Conservation (phyloP, 192 early-diverging fungal species). For the Coemansia sp. region DNA sequence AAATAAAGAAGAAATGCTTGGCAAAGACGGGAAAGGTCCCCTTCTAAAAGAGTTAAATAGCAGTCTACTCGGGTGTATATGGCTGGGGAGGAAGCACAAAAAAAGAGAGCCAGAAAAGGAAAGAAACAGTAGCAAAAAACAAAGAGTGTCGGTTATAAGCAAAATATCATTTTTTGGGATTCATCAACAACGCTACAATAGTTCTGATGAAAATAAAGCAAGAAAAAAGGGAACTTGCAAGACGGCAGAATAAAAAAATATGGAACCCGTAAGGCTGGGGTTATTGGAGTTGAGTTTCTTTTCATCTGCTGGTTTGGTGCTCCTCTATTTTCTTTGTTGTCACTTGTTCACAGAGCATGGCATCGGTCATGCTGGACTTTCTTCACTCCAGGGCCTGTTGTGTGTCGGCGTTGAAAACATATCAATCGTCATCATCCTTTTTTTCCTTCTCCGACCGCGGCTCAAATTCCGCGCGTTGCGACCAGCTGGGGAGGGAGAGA, state of each 20-base stretch:
- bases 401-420: not conserved
- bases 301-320: too few species aligned
- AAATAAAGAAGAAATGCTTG: constrained; percentile 9
- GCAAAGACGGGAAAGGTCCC: constrained; percentile 5
- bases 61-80: constrained; percentile 2
- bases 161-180: not conserved
- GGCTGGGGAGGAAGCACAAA: not conserved
- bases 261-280: not conserved
- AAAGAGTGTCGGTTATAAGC: not conserved
- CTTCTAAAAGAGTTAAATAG: not conserved
- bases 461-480: too few species aligned
- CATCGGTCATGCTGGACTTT: too few species aligned
- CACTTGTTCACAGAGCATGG: too few species aligned
- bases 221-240: not conserved
- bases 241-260: not conserved
- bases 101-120: not conserved
- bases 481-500: too few species aligned
- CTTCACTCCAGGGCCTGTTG: not conserved
- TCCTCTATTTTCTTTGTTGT: too few species aligned
- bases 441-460: too few species aligned
- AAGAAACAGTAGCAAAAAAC: not conserved
- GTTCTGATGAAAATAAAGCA: not conserved
- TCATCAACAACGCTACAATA: not conserved
- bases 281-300: not conserved
- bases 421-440: not conserved